A percentile compares a stretch with the other conserved stretches of the same genome.
phyloP scores from a whole-genome alignment of 352 stramenopile genomes.

The Phytophthora pseudosyringae region DNA sequence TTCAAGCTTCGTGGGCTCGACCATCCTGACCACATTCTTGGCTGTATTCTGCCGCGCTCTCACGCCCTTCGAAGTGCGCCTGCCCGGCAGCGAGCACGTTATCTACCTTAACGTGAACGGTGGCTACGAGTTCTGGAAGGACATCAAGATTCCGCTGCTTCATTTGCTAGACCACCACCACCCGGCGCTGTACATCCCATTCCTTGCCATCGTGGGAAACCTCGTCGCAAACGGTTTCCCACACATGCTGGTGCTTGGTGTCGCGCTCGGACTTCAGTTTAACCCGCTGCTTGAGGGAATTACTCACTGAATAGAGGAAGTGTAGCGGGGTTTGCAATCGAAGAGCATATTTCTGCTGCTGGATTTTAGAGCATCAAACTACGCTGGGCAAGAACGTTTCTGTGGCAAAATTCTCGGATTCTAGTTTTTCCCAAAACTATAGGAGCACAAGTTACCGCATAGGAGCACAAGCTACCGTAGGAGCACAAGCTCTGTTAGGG shows the following conservation, averaged over 20 bases:
- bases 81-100: constrained; percentile 63
- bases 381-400: too few relatives aligned
- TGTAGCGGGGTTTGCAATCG: too few relatives aligned
- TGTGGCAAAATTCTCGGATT: too few relatives aligned
- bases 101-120: constrained; percentile 87
- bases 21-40: constrained; percentile 64
- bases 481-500: too few relatives aligned
- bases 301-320: constrained; percentile 32
- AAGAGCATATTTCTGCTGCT: too few relatives aligned
- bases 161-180: constrained; percentile 79
- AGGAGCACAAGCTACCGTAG: too few relatives aligned
- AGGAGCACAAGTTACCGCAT: too few relatives aligned
- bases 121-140: constrained; percentile 86
- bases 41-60: constrained; percentile 59
- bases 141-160: constrained; percentile 74
- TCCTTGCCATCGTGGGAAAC: constrained; percentile 67
- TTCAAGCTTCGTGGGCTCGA: constrained; percentile 69
- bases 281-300: constrained; percentile 51
- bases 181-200: constrained; percentile 75
- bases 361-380: too few relatives aligned
- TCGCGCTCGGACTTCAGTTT: constrained; percentile 64
- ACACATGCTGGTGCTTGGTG: constrained; percentile 69
- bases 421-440: too few relatives aligned
- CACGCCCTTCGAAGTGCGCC: constrained; percentile 75
- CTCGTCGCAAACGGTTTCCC: constrained; percentile 73